Percentiles rank a stretch among this genome's conserved stretches.
Evolutionary conservation across 202 grass and related monocot genomes (phyloP).

Genomic region (Carex sylvatica): DNA sequence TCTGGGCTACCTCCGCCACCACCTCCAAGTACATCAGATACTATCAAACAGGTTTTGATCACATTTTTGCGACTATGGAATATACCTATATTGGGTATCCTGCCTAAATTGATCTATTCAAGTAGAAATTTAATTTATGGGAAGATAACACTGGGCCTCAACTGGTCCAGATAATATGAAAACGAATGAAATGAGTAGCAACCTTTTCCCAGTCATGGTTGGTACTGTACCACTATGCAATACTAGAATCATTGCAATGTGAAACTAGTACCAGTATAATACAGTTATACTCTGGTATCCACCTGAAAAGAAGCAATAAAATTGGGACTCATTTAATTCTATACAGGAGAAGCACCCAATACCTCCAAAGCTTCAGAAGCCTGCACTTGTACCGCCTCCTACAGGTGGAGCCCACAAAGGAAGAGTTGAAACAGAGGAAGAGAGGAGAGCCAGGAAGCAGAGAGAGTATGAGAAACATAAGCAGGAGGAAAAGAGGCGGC

Average conservation of each 20-base stretch:
- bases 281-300: neutral
- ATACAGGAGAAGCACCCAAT: conserved; percentile 18
- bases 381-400: conserved; percentile 6
- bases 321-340: neutral
- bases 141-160: neutral
- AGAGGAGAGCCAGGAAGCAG: conserved; percentile 63
- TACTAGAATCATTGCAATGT: neutral
- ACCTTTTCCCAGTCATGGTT: neutral
- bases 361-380: conserved; percentile 39
- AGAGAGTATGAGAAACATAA: conserved; percentile 87
- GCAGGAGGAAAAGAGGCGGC: conserved; percentile 63
- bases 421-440: conserved; percentile 69
- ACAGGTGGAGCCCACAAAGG: conserved; percentile 22
- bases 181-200: neutral
- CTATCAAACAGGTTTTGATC: conserved; percentile 25
- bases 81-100: neutral
- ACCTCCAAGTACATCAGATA: conserved; percentile 6
- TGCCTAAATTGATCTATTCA: neutral
- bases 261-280: neutral
- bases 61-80: neutral
- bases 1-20: conserved; percentile 27
- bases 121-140: neutral
- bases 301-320: neutral
- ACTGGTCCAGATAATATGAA: neutral
- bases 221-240: neutral